Conservation (phyloP, 202 grass and related monocot species). For the Miscanthus sacchariflorus region DNA sequence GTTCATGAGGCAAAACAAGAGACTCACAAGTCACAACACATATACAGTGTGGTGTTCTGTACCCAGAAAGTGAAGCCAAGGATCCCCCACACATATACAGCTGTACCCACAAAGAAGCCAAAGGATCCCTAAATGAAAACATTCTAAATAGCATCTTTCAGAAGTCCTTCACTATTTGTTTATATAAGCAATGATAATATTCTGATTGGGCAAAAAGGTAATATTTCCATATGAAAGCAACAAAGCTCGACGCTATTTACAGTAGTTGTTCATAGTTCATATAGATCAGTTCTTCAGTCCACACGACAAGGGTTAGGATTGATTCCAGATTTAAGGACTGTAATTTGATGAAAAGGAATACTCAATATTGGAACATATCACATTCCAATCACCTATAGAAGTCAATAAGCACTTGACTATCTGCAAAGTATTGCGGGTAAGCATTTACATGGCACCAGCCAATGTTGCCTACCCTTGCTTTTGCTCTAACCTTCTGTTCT, state of each 20-base stretch:
- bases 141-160: neutral
- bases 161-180: neutral
- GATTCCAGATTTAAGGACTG: neutral
- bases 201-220: neutral
- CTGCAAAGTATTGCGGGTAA: neutral
- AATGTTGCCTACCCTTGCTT: neutral
- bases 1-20: neutral
- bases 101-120: neutral
- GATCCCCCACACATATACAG: neutral
- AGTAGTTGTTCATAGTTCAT: neutral
- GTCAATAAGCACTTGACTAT: neutral
- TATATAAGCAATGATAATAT: neutral
- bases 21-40: slow-evolving; percentile 1
- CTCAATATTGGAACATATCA: neutral
- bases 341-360: neutral
- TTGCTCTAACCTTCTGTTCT: neutral
- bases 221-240: neutral
- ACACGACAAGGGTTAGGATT: neutral
- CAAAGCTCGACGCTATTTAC: neutral
- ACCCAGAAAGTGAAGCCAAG: neutral
- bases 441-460: neutral
- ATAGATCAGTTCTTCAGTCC: neutral
- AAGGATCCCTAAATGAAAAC: neutral
- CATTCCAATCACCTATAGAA: neutral
- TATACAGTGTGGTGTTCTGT: neutral